Evolutionary conservation across 2,329 filamentous ascomycete genomes (phyloP).

Genomic region (Coniochaeta sp.): DNA sequence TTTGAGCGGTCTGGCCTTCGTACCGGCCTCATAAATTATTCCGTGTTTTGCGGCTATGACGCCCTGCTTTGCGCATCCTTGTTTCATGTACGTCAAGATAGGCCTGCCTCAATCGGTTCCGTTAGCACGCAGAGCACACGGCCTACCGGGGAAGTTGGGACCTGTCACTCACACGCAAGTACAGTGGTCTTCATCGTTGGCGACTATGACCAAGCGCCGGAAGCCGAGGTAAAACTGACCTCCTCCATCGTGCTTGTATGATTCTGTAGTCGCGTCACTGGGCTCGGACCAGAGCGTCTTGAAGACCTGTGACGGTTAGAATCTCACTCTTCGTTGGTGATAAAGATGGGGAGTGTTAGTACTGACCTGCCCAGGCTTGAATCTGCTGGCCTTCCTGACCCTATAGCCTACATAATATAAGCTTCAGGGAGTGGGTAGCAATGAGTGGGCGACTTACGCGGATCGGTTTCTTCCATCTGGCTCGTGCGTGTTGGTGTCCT

Average conservation of each 20-base stretch:
- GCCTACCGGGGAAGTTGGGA: too few species aligned
- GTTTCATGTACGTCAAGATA: conserved; percentile 45
- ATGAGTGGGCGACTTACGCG: background rate
- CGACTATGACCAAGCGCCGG: conserved; percentile 48
- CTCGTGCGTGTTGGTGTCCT: background rate
- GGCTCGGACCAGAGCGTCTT: conserved; percentile 51
- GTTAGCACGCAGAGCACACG: too few species aligned
- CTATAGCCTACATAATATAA: background rate
- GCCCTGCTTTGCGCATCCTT: conserved; percentile 45
- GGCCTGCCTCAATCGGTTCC: conserved; percentile 40
- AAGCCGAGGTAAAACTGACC: conserved; percentile 40
- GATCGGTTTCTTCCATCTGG: background rate
- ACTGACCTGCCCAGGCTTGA: background rate
- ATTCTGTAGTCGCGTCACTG: conserved; percentile 24
- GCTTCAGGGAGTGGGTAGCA: background rate
- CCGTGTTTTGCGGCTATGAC: conserved; percentile 46
- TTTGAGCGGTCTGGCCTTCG: conserved; percentile 23
- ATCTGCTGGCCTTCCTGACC: background rate
- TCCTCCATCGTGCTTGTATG: conserved; percentile 14
- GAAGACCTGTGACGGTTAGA: conserved; percentile 32
- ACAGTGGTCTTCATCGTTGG: conserved; percentile 44
- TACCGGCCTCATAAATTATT: conserved; percentile 35
- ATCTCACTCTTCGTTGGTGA: background rate
- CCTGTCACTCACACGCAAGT: conserved; percentile 45
- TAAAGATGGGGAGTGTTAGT: too few species aligned